Conservation (phyloP, 2,329 filamentous ascomycete genomes). For the Epichloe amarillans region DNA sequence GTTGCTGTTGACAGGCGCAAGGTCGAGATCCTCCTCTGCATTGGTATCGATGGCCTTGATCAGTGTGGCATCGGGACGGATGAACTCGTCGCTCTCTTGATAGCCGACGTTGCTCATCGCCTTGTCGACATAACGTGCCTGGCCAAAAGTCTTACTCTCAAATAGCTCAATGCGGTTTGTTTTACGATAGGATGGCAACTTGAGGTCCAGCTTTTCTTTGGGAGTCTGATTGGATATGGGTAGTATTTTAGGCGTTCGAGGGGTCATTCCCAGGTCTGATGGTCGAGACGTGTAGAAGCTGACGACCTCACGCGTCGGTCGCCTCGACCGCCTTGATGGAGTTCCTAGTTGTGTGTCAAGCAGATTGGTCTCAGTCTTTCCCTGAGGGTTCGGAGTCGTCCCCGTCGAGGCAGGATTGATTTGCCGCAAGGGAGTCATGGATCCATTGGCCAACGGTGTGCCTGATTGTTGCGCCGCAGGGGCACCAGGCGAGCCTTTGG, state of each 20-base stretch:
- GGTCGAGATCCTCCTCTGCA: slow-evolving; percentile 45
- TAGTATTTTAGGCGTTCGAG: slow-evolving; percentile 51
- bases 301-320: slow-evolving; percentile 36
- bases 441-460: slow-evolving; percentile 22
- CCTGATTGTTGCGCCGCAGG: slow-evolving; percentile 19
- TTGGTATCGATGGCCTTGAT: slow-evolving; percentile 49
- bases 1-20: slow-evolving; percentile 17
- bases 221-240: slow-evolving; percentile 69
- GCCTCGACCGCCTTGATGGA: slow-evolving; percentile 24
- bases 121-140: slow-evolving; percentile 86
- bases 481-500: slow-evolving; percentile 24
- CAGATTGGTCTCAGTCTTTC: slow-evolving; percentile 17
- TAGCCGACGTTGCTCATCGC: slow-evolving; percentile 94
- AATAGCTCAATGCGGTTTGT: slow-evolving; percentile 70
- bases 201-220: slow-evolving; percentile 67
- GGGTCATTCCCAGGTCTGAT: slow-evolving; percentile 29
- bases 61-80: slow-evolving; percentile 61
- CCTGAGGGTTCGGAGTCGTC: slow-evolving; percentile 28
- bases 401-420: slow-evolving; percentile 29
- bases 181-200: slow-evolving; percentile 59
- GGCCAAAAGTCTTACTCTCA: slow-evolving; percentile 73
- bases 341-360: slow-evolving; percentile 19
- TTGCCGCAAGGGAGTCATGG: slow-evolving; percentile 33
- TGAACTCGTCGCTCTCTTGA: slow-evolving; percentile 84
- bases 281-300: slow-evolving; percentile 40